Base-by-base conservation (phyloP, 257 asterid genomes). In the Penstemon newberryi region DNA sequence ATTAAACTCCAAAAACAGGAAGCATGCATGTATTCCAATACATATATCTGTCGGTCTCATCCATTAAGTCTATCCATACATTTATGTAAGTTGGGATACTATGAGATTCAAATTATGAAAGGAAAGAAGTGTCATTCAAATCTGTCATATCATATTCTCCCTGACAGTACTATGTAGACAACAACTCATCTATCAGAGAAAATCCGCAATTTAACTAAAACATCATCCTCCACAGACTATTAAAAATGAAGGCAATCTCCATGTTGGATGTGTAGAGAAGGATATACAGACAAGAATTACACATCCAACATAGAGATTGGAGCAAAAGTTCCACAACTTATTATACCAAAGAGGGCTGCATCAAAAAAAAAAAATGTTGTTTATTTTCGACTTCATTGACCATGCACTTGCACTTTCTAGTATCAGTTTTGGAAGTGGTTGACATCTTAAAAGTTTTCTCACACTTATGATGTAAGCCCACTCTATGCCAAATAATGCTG, bases 1-100 rank as follows among this genome's bases (percentile, higher is more conserved):
- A 57, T 43, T 50, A 50, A 49, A 60, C 65, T 72, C 50, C 51
- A 15, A 40, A 37, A 25, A 8, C 40, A 58, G 37, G 75, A 58
- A 25, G 43, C 56, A 70, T 15, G 51, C 53, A 64, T n/a, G 33
- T 47, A 38, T 40, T 51, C 60, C 37, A 37, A 52, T 50, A 38
- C 5, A 41, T 46, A 50, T 65, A 49, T n/a, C 47, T 39, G 51
- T 44, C 51, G 44, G 59, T 57, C 54, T 71, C 49, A 43, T 54
- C 41, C 49, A 38, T 36, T 44, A 61, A 8, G 41, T 15, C 39
- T 44, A 33, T 47, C 54, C 70, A 54, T 15, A 42, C 13, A 75
- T 56, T 8, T 57, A 11, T 33, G 43, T 13, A 56, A 11, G 37
- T 63, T 43, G 56, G 44, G 44, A 52, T 56, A 56, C 40, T 41